Evolutionary conservation across 257 asterid genomes (phyloP).

Genomic region (Nicotiana obtusifolia): DNA sequence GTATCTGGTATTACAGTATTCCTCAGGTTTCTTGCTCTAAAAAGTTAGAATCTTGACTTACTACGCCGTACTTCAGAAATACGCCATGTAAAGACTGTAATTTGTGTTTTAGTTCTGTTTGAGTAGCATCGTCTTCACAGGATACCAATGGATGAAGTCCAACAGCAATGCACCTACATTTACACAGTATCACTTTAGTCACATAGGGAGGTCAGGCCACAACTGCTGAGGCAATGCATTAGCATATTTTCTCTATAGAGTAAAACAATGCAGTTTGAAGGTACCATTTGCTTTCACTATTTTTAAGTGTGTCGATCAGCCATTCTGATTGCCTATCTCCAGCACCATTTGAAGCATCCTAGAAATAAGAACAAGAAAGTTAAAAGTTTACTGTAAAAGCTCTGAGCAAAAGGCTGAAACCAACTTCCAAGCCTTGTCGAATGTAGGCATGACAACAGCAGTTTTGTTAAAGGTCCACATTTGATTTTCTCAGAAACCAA

Average conservation of each 20-base stretch:
- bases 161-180: slow-evolving; percentile 47
- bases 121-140: slow-evolving; percentile 16
- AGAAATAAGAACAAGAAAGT: slow-evolving; percentile 10
- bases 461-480: background rate
- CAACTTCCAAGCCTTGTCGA: background rate
- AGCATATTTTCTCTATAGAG: background rate
- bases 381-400: background rate
- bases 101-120: slow-evolving; percentile 7
- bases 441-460: background rate
- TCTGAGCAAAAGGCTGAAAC: background rate
- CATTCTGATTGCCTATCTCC: slow-evolving; percentile 36
- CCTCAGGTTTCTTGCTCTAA: background rate
- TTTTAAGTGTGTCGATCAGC: slow-evolving; percentile 41
- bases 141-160: slow-evolving; percentile 45
- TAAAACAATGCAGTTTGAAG: background rate
- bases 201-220: background rate
- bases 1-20: background rate
- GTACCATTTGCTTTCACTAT: slow-evolving; percentile 53
- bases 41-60: slow-evolving; percentile 17
- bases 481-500: background rate
- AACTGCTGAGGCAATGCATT: background rate
- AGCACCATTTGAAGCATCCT: slow-evolving; percentile 32
- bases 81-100: slow-evolving; percentile 18
- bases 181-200: background rate
- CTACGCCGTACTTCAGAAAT: slow-evolving; percentile 47